Evolutionary conservation across 805 yeast species (phyloP).

Genomic region (Saturnispora bothae): DNA sequence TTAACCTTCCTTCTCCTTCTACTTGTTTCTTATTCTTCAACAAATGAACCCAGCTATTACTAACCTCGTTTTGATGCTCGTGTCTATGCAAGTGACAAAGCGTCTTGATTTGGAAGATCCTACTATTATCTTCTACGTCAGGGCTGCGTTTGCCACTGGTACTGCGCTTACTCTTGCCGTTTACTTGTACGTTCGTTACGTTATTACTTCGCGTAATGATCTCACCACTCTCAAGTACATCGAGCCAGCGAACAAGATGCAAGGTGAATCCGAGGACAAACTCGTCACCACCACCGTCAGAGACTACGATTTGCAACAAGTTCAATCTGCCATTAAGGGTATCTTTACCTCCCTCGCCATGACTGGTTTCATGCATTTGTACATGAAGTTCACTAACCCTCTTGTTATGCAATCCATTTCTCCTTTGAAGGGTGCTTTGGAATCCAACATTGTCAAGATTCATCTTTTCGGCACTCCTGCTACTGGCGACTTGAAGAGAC

Average conservation of each 20-base stretch:
- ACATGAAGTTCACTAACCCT: slow-evolving; percentile 96
- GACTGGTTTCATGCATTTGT: slow-evolving; percentile 97
- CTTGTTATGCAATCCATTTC: slow-evolving; percentile 88
- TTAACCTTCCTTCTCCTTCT: too few species aligned
- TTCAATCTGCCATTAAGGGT: slow-evolving; percentile 69
- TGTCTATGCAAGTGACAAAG: slow-evolving; percentile 92
- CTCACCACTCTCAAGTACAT: slow-evolving; percentile 86
- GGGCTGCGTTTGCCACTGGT: slow-evolving; percentile 60
- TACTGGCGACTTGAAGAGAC: slow-evolving; percentile 87
- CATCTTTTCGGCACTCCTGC: slow-evolving; percentile 80
- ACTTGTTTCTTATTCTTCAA: too few species aligned
- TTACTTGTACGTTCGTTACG: slow-evolving; percentile 52
- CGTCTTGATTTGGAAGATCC: slow-evolving; percentile 85
- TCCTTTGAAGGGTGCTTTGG: slow-evolving; percentile 82
- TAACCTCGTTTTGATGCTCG: slow-evolving; percentile 83
- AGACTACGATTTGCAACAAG: slow-evolving; percentile 88
- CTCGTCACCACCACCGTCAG: slow-evolving; percentile 84
- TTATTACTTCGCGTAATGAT: slow-evolving; percentile 70
- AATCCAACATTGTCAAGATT: slow-evolving; percentile 82
- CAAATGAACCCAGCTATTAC: slow-evolving; percentile 82
- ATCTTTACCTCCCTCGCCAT: slow-evolving; percentile 83
- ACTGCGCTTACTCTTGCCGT: slow-evolving; percentile 54
- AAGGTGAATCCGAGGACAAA: slow-evolving; percentile 63
- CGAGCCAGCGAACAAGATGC: slow-evolving; percentile 70
- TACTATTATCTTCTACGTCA: slow-evolving; percentile 56